phyloP scores from a whole-genome alignment of 1,284 basidiomycete genomes.

The Rhodotorula glutinis region DNA sequence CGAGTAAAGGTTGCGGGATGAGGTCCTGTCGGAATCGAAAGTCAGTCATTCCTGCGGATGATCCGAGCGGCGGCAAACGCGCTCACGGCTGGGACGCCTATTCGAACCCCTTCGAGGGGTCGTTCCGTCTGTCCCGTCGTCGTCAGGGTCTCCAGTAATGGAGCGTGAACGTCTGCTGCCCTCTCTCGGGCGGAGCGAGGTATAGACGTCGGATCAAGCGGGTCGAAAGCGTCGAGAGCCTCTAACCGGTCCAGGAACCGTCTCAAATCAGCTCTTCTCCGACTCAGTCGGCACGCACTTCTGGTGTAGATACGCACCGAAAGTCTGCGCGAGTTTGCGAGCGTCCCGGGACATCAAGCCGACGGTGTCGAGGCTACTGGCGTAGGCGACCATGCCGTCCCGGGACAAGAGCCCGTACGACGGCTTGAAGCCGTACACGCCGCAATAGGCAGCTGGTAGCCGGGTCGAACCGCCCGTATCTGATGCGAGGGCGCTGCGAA shows the following conservation, averaged over 20 bases:
- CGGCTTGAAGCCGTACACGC: conserved; percentile 86
- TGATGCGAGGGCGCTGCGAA: conserved; percentile 73
- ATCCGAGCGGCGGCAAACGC: not conserved
- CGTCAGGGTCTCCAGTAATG: not conserved
- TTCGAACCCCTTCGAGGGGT: conserved; percentile 54
- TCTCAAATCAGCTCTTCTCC: no score
- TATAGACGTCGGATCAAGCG: conserved; percentile 74
- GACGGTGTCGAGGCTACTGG: conserved; percentile 91
- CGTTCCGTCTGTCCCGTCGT: not conserved
- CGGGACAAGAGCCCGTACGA: conserved; percentile 88
- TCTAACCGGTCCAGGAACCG: no score
- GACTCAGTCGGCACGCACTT: no score
- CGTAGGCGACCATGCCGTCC: conserved; percentile 88
- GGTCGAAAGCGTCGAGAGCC: conserved; percentile 63
- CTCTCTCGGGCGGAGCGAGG: conserved; percentile 50
- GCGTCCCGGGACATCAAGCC: conserved; percentile 70
- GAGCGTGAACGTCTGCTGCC: not conserved
- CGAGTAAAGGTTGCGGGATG: conserved; percentile 60
- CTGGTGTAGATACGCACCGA: conserved; percentile 58
- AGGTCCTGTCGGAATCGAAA: conserved; percentile 61
- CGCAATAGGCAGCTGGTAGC: conserved; percentile 90
- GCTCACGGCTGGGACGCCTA: conserved; percentile 45
- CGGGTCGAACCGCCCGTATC: conserved; percentile 95
- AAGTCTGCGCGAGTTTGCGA: conserved; percentile 57
- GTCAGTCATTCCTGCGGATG: conserved; percentile 40